These are phyloP conservation scores for Globisporangium sylvaticum DNA, from an alignment of 352 stramenopile genomes.

Conservation along the genomic window DNA sequence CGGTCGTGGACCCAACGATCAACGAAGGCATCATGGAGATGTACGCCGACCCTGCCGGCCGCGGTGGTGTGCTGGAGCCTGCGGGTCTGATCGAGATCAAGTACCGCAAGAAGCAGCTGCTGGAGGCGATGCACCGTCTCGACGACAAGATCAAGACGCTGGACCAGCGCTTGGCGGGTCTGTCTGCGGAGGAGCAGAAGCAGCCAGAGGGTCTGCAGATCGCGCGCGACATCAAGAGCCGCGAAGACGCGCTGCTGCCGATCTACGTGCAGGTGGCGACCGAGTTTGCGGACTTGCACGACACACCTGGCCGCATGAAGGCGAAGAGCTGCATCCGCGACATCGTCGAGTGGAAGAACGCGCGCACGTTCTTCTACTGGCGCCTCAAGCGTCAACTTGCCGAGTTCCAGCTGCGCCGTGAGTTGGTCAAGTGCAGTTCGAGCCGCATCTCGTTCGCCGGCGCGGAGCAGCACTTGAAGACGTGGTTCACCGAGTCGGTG, in stretches of 20 bases:
- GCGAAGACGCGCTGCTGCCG: constrained; percentile 93
- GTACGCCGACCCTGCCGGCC: constrained; percentile 94
- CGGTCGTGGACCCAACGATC: constrained; percentile 99
- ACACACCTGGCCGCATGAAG: constrained; percentile 99
- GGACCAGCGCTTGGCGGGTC: constrained; percentile 63
- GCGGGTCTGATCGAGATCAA: constrained; percentile 99
- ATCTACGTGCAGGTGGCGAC: constrained; percentile 98
- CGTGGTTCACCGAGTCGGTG: constrained; percentile 80
- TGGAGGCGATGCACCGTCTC: constrained; percentile 95
- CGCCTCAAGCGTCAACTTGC: constrained; percentile 95
- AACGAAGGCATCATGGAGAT: constrained; percentile 99
- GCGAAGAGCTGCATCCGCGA: constrained; percentile 97
- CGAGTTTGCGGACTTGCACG: constrained; percentile 99
- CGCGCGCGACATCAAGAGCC: constrained; percentile 87
- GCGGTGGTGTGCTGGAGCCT: constrained; percentile 98
- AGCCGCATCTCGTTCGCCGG: constrained; percentile 42
- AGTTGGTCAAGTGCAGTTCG: constrained; percentile 37
- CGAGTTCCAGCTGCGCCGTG: constrained; percentile 91
- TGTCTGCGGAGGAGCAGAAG: constrained; percentile 46
- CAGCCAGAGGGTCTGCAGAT: constrained; percentile 49
- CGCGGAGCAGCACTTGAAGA: constrained; percentile 62
- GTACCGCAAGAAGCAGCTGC: constrained; percentile 97
- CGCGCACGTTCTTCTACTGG: constrained; percentile 98
- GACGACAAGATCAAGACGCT: constrained; percentile 92
- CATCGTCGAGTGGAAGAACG: constrained; percentile 94